Base-by-base conservation (phyloP, 1,139 yeast species). In the Candida frijolesensis region DNA sequence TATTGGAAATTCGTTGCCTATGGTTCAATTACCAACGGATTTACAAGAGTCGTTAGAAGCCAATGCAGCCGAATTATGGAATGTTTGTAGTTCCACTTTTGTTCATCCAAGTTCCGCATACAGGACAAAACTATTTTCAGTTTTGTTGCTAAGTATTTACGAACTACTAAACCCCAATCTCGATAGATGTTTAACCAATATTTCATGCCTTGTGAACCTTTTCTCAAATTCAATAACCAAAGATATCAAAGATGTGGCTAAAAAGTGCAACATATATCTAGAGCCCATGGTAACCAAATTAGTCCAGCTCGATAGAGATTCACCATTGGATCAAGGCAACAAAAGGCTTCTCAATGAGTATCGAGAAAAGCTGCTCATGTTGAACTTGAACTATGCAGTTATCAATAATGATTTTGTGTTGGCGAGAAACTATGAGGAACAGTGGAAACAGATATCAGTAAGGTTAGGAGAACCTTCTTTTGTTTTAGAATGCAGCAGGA, bases 1-100 rank as follows among this genome's bases (percentile, higher is more conserved):
- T 14, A 29, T 51, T 10, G 46, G 33, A 8, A 40, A 35, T 15
- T 35, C 46, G 9, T 32, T 44, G 7, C 45, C 47, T 9, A 22
- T 43, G 15, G 42, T 47, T 30, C 47, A 48, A 32, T 30, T 52
- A 11, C 49, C 52, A 11, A 25, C 16, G 4, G 44, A 47, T 18
- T 41, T 46, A 22, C 49, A 45, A 33, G 52, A 53, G 11, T 40
- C 47, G 14, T 29, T 64, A 3, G 66, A 63, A 33, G 50, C 48
- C 1, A 38, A 51, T 15, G 62, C 64, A 2, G 59, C 67, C 7
- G 59, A 58, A n/a, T 44, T 64, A 7, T 68, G 72, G 72, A 70
- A 68, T 45, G 16, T 38, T 15, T 32, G 51, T 29, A 39, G 52
- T 11, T 42, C 42, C 4, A 27, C 44, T n/a, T 42, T 52, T 11